Percentiles rank a stretch among this genome's conserved stretches.
phyloP scores from a whole-genome alignment of 257 asterid genomes.

The Gynochthodes officinalis region DNA sequence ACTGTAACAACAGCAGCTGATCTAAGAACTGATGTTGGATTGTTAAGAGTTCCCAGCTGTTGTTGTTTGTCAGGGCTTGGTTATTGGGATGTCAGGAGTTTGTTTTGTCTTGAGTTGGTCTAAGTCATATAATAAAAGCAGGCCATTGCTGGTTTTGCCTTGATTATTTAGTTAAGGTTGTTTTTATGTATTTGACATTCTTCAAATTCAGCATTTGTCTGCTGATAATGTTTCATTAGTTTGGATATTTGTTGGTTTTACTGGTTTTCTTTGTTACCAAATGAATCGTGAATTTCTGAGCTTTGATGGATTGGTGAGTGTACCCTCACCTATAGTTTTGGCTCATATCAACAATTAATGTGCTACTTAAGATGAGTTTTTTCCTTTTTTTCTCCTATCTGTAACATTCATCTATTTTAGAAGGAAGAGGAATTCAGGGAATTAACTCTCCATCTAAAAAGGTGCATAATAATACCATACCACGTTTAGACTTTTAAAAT shows the following conservation, averaged over 20 bases:
- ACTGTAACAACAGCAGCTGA: background rate
- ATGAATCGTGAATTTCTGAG: background rate
- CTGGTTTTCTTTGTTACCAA: background rate
- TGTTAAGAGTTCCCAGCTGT: background rate
- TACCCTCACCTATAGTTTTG: no score
- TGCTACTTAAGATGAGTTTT: no score
- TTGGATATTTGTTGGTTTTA: background rate
- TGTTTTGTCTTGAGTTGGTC: slow-evolving; percentile 1
- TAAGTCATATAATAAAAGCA: background rate
- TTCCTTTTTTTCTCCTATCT: no score
- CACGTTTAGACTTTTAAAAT: no score
- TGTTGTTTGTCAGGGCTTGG: background rate
- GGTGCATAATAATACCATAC: no score
- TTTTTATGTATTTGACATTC: background rate
- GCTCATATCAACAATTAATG: no score
- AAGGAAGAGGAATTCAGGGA: no score
- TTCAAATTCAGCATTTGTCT: background rate
- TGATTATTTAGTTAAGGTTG: background rate
- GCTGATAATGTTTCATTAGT: background rate
- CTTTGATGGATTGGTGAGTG: background rate
- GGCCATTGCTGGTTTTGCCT: background rate
- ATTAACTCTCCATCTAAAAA: no score
- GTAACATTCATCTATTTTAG: no score
- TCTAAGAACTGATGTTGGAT: background rate
- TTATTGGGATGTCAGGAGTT: background rate